Base-by-base conservation (phyloP, 768 basidiomycete species). In the Astraeus odoratus region DNA sequence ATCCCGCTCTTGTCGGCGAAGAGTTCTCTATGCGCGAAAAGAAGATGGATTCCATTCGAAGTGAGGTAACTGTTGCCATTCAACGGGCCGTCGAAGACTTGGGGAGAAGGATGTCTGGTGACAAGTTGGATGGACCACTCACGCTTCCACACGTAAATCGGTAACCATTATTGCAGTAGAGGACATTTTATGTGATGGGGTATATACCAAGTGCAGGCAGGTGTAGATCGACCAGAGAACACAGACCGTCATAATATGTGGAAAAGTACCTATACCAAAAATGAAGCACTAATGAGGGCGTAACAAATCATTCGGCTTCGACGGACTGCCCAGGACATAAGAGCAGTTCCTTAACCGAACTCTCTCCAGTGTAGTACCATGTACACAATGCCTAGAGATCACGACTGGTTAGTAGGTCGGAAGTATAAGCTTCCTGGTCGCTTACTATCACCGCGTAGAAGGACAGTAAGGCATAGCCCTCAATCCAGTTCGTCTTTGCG, bases 401-500 rank as follows among this genome's bases (percentile, higher is more conserved):
- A 18, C n/a, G 19, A 18, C 7, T 5, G 5, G 23, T 43, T 15
- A 44, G 33, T 27, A 16, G 18, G 15, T 19, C 19, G 27, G 19
- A n/a, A 15, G 19, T 18, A 46, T 23, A n/a, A 33, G 13, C 39
- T 22, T 33, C 8, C 39, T 8, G 22, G 27, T 16, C 10, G 62
- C 73, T 48, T 34, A 74, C 83, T 44, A 81, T 80, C 75, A 86
- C 81, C 40, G 71, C 38, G 57, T 86, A 86, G 60, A 85, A 83
- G 22, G 75, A 56, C 22, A 86, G 67, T 73, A 87, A 74, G 16
- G 78, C 72, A 35, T 72, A 68, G 13, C 86, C 83, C 64, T 86
- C 84, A 1, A 74, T 77, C 83, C 84, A 87, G 54, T 87, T 87
- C 3, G 86, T 86, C 62, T 87, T 86, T 12, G 77, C 67, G 56